Evolutionary conservation across 805 yeast species (phyloP).

Genomic region (Vanderwaltozyma yarrowii): DNA sequence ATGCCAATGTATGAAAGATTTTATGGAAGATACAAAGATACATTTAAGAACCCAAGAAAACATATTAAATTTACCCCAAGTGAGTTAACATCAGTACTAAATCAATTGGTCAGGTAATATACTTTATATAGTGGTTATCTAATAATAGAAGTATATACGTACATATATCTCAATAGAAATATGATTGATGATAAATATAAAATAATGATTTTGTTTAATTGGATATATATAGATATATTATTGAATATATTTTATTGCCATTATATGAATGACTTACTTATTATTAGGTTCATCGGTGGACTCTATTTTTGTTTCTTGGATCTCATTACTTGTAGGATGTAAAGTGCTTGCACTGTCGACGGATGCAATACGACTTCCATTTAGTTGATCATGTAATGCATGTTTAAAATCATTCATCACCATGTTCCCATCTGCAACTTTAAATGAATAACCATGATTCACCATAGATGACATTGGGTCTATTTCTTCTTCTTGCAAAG

Average conservation of each 20-base stretch:
- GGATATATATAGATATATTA: too few relatives aligned
- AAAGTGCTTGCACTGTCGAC: neutral
- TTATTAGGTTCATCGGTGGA: too few relatives aligned
- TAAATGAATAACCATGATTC: slow-evolving; percentile 9
- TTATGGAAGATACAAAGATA: slow-evolving; percentile 47
- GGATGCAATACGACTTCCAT: neutral
- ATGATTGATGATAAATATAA: too few relatives aligned
- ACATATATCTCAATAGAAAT: too few relatives aligned
- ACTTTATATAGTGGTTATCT: too few relatives aligned
- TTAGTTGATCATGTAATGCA: slow-evolving; percentile 5
- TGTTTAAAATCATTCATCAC: slow-evolving; percentile 19
- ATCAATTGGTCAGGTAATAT: slow-evolving; percentile 17
- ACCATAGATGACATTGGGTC: slow-evolving; percentile 8
- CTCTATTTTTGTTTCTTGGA: too few relatives aligned
- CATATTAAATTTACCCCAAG: slow-evolving; percentile 29
- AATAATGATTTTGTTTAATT: too few relatives aligned
- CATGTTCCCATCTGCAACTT: slow-evolving; percentile 12
- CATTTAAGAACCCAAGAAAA: slow-evolving; percentile 29
- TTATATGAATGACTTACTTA: too few relatives aligned
- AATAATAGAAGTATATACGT: too few relatives aligned
- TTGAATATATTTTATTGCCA: too few relatives aligned
- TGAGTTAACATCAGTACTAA: slow-evolving; percentile 21
- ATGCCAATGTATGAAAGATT: slow-evolving; percentile 79
- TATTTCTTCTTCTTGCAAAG: slow-evolving; percentile 9
- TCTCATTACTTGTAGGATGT: too few relatives aligned